Base-by-base conservation (phyloP, 106 monocot genomes). In the Xerophyta viscosa region DNA sequence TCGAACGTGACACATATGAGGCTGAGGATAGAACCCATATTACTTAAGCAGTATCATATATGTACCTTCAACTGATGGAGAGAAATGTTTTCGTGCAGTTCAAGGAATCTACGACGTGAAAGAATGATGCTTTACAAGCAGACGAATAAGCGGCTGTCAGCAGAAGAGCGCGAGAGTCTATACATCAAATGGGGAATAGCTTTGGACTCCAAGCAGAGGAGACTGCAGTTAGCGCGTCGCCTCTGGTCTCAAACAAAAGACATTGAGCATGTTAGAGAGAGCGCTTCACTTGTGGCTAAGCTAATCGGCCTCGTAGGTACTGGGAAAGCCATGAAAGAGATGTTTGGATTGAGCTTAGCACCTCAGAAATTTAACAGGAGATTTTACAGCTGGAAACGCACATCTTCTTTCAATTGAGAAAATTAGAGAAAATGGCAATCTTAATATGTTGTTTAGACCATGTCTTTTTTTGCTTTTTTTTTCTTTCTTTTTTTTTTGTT, bases 151-250 rank as follows among this genome's bases (percentile, higher is more conserved):
- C 67, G 64, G 37, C 54, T 83, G 6, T 44, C 86, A 15, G 7
- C 58, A 2, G 79, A 60, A 24, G 86, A 90, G 33, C 76, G 98
- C 52, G 83, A 77, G 61, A 68, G 68, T 20, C 63, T 99, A 8
- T 99, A 99, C 67, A 63, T 28, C 14, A 82, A 83, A 36, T 99
- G 98, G 98, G 98, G 86, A 14, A 83, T 99, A n/a, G 54, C 86
- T 1, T 22, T 99, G 44, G 24, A 65, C 59, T 82, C 98, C 3
- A 99, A 99, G 47, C 81, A 79, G 60, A 80, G 98, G 59, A 71
- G 65, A 23, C 29, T 82, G 23, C 90, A 99, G 79, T 61, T 99
- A 1, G 66, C 80, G 1, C 62, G 56, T 0, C 66, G 66, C 12
- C 71, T 99, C 4, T 99, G 98, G 98, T 74, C 68, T 1, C 37